A percentile compares a stretch with the other conserved stretches of the same genome.
Evolutionary conservation across 331 rosid genomes (phyloP).

Genomic region (Telfairia occidentalis): DNA sequence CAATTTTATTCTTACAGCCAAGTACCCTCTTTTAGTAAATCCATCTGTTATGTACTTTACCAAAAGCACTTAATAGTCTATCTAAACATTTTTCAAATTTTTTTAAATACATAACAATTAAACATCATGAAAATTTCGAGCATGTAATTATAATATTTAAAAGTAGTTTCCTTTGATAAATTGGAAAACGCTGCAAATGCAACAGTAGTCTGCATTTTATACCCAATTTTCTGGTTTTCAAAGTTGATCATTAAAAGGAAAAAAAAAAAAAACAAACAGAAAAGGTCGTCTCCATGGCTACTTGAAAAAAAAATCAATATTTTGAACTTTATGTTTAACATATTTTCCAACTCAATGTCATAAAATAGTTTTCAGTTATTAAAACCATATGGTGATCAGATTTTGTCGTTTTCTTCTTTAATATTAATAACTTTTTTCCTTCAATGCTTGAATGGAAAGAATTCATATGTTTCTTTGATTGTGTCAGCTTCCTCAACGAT

Average conservation of each 20-base stretch:
- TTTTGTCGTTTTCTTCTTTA: neutral
- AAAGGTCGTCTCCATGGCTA: too few relatives aligned
- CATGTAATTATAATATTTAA: neutral
- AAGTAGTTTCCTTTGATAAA: neutral
- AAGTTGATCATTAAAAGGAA: too few relatives aligned
- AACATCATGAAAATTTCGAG: neutral
- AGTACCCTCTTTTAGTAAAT: neutral
- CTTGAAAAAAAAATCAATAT: too few relatives aligned
- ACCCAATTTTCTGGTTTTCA: neutral
- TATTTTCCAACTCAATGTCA: neutral
- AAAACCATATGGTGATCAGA: neutral
- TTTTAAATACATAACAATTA: neutral
- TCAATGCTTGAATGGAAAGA: constrained; percentile 6
- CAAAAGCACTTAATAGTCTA: neutral
- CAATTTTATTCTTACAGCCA: neutral
- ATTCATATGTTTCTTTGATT: constrained; percentile 7
- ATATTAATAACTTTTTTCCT: constrained; percentile 2
- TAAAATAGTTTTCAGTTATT: neutral
- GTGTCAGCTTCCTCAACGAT: constrained; percentile 74
- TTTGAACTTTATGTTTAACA: neutral
- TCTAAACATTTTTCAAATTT: neutral
- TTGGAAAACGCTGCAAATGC: neutral
- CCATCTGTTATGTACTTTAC: neutral
- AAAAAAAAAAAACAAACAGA: too few relatives aligned
- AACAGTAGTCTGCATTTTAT: neutral